Evolutionary conservation across 192 early-diverging fungal species (phyloP).

Genomic region (Mycoemilia scoparia): DNA sequence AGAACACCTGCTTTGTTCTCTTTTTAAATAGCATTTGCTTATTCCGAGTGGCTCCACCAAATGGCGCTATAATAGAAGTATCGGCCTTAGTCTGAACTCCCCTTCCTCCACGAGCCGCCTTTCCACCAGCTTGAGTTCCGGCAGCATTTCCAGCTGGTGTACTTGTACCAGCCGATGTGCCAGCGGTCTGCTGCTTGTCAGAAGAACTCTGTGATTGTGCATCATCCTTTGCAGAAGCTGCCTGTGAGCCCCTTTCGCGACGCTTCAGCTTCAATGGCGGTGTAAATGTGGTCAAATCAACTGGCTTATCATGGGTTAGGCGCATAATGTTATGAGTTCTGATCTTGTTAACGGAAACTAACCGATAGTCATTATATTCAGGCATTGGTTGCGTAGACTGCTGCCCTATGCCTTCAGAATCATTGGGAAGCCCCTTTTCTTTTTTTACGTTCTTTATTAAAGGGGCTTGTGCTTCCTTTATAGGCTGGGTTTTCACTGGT

Average conservation of each 20-base stretch:
- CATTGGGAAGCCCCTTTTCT: too few relatives aligned
- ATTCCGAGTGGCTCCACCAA: conserved; percentile 54
- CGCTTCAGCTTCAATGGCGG: conserved; percentile 29
- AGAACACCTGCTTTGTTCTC: conserved; percentile 56
- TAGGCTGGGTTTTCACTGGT: too few relatives aligned
- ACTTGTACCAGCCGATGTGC: too few relatives aligned
- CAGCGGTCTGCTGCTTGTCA: conserved; percentile 5
- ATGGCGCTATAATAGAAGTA: conserved; percentile 50
- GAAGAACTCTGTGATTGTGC: conserved; percentile 1
- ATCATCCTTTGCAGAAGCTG: conserved; percentile 5
- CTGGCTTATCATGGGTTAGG: conserved; percentile 31
- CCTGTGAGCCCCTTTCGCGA: conserved; percentile 19
- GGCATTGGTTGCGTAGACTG: too few relatives aligned
- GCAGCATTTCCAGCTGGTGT: too few relatives aligned
- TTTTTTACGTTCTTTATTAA: too few relatives aligned
- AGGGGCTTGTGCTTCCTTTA: too few relatives aligned
- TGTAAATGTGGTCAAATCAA: conserved; percentile 35
- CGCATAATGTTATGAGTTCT: conserved; percentile 51
- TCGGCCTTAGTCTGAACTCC: conserved; percentile 21
- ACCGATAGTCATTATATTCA: conserved; percentile 38
- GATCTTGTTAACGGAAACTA: conserved; percentile 33
- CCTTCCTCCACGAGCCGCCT: not conserved
- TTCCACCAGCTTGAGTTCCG: not conserved
- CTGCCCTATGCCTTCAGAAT: too few relatives aligned
- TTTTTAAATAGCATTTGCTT: conserved; percentile 66